Conservation (phyloP, 1,139 yeast species). For the Sugiyamaella xylanicola region DNA sequence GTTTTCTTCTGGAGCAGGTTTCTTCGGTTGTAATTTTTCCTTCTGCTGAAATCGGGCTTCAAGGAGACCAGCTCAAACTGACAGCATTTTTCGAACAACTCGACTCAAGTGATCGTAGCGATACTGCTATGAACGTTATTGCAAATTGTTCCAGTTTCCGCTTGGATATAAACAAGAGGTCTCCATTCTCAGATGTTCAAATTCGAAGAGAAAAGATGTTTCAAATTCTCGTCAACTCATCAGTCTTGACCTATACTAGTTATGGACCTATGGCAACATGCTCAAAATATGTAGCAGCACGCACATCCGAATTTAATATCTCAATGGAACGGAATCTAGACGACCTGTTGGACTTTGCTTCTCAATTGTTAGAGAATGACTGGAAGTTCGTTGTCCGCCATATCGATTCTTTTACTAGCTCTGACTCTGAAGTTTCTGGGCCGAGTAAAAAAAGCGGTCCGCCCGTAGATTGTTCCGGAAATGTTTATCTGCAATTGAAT, state of each 20-base stretch:
- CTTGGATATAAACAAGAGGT: neutral
- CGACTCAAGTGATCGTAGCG: slow-evolving; percentile 9
- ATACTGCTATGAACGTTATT: slow-evolving; percentile 20
- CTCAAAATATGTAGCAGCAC: slow-evolving; percentile 15
- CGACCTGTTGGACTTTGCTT: slow-evolving; percentile 3
- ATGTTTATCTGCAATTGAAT: slow-evolving; percentile 4
- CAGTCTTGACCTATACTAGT: slow-evolving; percentile 8
- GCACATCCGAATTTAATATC: slow-evolving; percentile 13
- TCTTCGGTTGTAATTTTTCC: slow-evolving; percentile 22
- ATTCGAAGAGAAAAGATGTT: slow-evolving; percentile 6
- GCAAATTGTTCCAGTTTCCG: slow-evolving; percentile 14
- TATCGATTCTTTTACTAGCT: neutral
- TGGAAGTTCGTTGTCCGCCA: neutral
- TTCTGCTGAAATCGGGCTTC: slow-evolving; percentile 19
- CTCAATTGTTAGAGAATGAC: slow-evolving; percentile 4
- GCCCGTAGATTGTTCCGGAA: slow-evolving; percentile 1
- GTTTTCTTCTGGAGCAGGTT: slow-evolving; percentile 20
- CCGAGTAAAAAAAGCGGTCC: neutral
- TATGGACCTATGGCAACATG: slow-evolving; percentile 14
- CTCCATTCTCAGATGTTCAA: neutral
- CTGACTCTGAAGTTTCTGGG: neutral
- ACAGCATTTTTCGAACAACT: slow-evolving; percentile 26
- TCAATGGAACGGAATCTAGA: slow-evolving; percentile 13
- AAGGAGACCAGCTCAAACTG: slow-evolving; percentile 23
- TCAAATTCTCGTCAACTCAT: slow-evolving; percentile 8